Base-by-base conservation (phyloP, 345 rosid genomes). In the Erysimum cheiranthoides region DNA sequence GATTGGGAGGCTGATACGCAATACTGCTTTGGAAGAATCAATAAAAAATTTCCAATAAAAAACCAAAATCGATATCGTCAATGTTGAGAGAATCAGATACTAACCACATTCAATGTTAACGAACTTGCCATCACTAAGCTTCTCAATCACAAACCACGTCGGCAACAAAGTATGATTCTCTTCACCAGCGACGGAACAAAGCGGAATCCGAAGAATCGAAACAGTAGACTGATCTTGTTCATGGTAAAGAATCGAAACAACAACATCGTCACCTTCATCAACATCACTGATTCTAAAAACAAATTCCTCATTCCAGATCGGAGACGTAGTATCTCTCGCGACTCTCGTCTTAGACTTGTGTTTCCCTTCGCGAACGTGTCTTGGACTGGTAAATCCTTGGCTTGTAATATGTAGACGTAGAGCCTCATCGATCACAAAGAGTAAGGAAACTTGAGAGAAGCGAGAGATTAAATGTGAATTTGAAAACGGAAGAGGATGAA, bases 1-100 rank as follows among this genome's bases (percentile, higher is more conserved):
- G 99, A 82, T 95, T 95, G 42, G 99, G 99, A 57, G 99, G 99
- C 69, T 83, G 93, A 83, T 95, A 95, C 8, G 99, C 99, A 68
- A 84, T 86, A 84, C 99, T 95, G 75, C 83, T 95, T 79, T 84
- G 96, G 79, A n/a, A 71, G 38, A 70, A 57, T 45, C 64, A 42
- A 62, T 36, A 8, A 11, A 5, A 27, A 18, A n/a, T 17, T 8
- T 7, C 49, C 10, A 53, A 53, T 1, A 14, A n/a, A 45, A 8
- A 49, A 49, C 25, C 2, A 49, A 47, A 47, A 49, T 16, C 28
- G 2, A 46, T 16, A 8, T 1, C 21, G 17, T n/a, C 21, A 13
- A 53, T 28, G 35, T 28, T 6, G 35, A 53, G 12, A 50, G 1
- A 50, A 50, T 50, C 30, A 8, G 8, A 50, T 28, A 82, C 88